phyloP scores from a whole-genome alignment of 208 protist genomes.

The Leishmania guyanensis region DNA sequence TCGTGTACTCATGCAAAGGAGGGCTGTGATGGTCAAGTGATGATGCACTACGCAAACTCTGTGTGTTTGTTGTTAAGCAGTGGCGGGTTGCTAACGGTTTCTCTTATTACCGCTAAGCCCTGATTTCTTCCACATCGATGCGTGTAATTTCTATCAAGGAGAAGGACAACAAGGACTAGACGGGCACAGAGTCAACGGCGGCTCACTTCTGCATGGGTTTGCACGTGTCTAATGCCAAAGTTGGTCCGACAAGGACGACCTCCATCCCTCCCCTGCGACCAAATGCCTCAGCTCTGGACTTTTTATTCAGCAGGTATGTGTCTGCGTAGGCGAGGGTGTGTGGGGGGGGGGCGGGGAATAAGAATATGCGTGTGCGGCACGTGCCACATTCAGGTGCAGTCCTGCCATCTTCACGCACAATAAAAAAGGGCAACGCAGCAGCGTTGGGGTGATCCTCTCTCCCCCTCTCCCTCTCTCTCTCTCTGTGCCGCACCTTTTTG shows the following conservation, averaged over 20 bases:
- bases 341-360: background rate
- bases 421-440: no score
- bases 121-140: background rate
- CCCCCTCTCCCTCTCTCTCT: background rate
- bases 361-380: background rate
- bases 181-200: background rate
- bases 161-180: background rate
- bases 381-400: background rate
- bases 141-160: background rate
- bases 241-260: background rate
- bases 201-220: background rate
- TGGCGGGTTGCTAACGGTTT: background rate
- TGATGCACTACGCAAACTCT: background rate
- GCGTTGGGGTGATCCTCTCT: background rate
- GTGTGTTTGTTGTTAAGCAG: background rate
- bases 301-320: background rate
- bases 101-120: background rate
- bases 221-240: background rate
- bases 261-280: background rate
- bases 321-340: background rate
- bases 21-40: background rate
- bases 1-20: background rate
- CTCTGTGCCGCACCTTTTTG: background rate
- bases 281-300: background rate
- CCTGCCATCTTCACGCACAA: background rate